Conservation (phyloP, 2,329 filamentous ascomycete genomes). For the Penicillium sclerotigenum region DNA sequence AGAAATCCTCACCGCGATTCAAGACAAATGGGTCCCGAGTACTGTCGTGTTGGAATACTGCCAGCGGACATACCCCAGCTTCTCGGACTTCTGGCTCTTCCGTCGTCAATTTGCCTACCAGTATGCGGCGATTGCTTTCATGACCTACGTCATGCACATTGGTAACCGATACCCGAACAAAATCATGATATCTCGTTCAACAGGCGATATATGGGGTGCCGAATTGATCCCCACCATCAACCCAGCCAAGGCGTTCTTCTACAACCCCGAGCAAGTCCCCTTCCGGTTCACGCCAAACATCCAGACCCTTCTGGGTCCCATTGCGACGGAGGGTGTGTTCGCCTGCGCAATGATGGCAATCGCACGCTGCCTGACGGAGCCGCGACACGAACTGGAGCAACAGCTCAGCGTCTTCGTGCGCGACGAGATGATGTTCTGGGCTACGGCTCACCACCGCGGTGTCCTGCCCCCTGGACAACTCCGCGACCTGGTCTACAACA, state of each 20-base stretch:
- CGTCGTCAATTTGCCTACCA: constrained; percentile 95
- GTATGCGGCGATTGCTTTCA: constrained; percentile 89
- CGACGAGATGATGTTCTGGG: constrained; percentile 98
- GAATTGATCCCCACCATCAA: constrained; percentile 92
- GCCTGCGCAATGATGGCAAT: constrained; percentile 95
- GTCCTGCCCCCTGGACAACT: constrained; percentile 65
- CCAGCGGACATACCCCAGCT: constrained; percentile 80
- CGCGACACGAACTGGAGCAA: constrained; percentile 79
- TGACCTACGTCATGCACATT: constrained; percentile 98
- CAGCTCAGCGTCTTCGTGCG: constrained; percentile 91
- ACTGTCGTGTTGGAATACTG: constrained; percentile 85
- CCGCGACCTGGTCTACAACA: constrained; percentile 75
- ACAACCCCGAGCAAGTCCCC: constrained; percentile 91
- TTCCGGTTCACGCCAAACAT: constrained; percentile 97
- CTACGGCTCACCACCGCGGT: constrained; percentile 71
- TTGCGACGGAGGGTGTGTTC: constrained; percentile 95
- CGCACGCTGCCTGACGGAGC: constrained; percentile 86
- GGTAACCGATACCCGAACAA: constrained; percentile 94
- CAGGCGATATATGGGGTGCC: constrained; percentile 93
- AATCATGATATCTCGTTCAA: constrained; percentile 81
- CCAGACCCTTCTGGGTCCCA: constrained; percentile 90
- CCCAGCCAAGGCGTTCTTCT: constrained; percentile 78
- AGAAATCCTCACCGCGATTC: constrained; percentile 92
- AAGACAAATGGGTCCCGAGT: constrained; percentile 86
- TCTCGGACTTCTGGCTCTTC: constrained; percentile 97